Base-by-base conservation (phyloP, 2,329 filamentous ascomycete genomes). In the Fusarium beomiforme region DNA sequence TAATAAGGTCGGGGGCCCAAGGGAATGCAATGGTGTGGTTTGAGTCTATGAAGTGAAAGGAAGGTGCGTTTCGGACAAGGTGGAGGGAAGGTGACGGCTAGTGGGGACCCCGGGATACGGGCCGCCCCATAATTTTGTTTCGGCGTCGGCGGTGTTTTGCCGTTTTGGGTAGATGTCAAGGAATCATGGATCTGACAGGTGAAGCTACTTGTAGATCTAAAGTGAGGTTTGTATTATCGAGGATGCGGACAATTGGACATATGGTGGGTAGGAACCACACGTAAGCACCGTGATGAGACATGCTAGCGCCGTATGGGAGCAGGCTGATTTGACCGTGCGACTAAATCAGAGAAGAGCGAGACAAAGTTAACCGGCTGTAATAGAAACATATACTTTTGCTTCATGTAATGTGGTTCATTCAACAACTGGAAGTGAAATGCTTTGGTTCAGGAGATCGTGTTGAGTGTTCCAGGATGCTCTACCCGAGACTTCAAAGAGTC, bases 11-110 rank as follows among this genome's bases (percentile, higher is more conserved):
- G 14, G 39, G 41, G 21, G n/a, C 29, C n/a, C 16, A 39, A 29
- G n/a, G 36, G 47, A 41, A 34, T 42, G 31, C 29, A 33, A 21
- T 55, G 41, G 31, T 36, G 41, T 39, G 51, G 54, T 64, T 54
- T 6, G 57, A 47, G 33, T 39, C 33, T 26, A n/a, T 36, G 39
- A 36, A 34, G 57, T 34, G 33, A 49, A 60, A 31, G 57, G 57
- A 31, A 53, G 46, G 37, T 43, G 42, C 51, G 42, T 33, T 69
- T 71, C 69, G 69, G 69, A 65, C 34, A 51, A 49, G 55, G 68
- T 71, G 68, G 69, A 69, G 69, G 66, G 70, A 47, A 58, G 58
- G 46, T 53, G 41, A 69, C 68, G 69, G 69, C 50, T 61, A 39
- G 69, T 54, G 67, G 69, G 60, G 65, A 69, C 36, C 51, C 63